These are phyloP conservation scores for Pseudogymnoascus sp. DNA, from an alignment of 2,329 filamentous ascomycete species.

Conservation along the genomic window DNA sequence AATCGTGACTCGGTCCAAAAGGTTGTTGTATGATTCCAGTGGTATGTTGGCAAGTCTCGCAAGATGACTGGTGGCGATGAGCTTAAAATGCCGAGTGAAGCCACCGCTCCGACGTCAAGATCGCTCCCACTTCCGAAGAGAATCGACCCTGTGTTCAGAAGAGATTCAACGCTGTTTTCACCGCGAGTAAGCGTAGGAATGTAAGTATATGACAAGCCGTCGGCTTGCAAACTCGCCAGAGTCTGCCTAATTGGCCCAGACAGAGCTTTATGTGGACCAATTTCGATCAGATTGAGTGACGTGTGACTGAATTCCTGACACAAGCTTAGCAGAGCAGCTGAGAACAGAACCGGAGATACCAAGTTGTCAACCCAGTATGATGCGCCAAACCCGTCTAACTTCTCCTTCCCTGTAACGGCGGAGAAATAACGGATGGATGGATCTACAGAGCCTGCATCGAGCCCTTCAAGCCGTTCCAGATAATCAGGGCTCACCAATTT, in stretches of 20 bases:
- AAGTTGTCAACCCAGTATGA: conserved; percentile 42
- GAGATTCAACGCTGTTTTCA: background rate
- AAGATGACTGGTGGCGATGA: background rate
- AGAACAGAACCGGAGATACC: conserved; percentile 32
- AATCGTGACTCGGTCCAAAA: conserved; percentile 49
- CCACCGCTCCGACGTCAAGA: background rate
- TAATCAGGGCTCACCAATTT: background rate
- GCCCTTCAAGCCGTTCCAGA: background rate
- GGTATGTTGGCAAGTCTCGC: conserved; percentile 41
- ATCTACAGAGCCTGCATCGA: background rate
- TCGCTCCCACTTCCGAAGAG: background rate
- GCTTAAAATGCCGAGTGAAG: background rate
- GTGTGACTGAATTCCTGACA: background rate
- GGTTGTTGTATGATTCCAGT: conserved; percentile 44
- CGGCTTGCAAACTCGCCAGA: background rate
- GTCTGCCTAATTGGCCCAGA: conserved; percentile 29
- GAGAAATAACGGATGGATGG: background rate
- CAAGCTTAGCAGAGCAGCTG: background rate
- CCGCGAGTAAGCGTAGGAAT: background rate
- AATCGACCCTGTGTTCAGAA: background rate
- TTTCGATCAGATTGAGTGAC: background rate
- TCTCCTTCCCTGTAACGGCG: background rate
- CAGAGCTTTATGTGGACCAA: conserved; percentile 32
- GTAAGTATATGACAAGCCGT: background rate
- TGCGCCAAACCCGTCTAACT: background rate